Evolutionary conservation across 2,329 filamentous ascomycete species (phyloP).

Genomic region (Fusarium sp.): DNA sequence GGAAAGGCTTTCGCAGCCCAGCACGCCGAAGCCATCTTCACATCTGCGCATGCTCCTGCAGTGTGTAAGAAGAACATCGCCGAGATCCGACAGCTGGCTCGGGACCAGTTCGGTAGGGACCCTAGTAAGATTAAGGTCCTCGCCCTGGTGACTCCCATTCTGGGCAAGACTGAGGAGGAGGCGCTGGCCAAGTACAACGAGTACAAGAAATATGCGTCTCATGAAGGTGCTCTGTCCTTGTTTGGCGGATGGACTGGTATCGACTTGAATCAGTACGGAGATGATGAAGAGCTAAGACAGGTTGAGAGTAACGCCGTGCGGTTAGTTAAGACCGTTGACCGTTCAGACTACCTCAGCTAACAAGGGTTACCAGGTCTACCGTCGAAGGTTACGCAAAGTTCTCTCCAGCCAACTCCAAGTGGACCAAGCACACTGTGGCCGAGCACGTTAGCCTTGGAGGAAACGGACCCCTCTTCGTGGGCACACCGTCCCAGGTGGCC

Average conservation of each 20-base stretch:
- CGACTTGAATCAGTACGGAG: conserved; percentile 70
- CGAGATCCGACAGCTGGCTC: conserved; percentile 73
- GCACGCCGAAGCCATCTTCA: conserved; percentile 81
- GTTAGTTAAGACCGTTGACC: conserved; percentile 34
- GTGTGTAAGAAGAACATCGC: conserved; percentile 74
- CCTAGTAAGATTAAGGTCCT: conserved; percentile 76
- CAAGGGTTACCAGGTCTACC: conserved; percentile 58
- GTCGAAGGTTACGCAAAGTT: conserved; percentile 71
- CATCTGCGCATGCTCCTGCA: conserved; percentile 75
- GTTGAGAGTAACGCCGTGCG: conserved; percentile 75
- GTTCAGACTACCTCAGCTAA: conserved; percentile 5
- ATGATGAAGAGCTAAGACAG: conserved; percentile 75
- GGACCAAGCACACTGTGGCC: conserved; percentile 81
- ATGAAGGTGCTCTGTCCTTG: conserved; percentile 76
- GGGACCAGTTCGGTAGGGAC: conserved; percentile 69
- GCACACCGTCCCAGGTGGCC: conserved; percentile 75
- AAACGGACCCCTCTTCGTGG: conserved; percentile 75
- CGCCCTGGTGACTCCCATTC: conserved; percentile 75
- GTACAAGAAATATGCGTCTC: conserved; percentile 71
- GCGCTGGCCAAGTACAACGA: conserved; percentile 76
- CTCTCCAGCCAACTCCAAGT: conserved; percentile 74
- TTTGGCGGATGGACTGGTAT: conserved; percentile 83
- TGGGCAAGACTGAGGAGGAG: conserved; percentile 77
- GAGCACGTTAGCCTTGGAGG: conserved; percentile 79
- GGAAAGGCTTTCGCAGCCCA: conserved; percentile 78